Base-by-base conservation (phyloP, 2,329 filamentous ascomycete genomes). In the Beauveria asiatica region DNA sequence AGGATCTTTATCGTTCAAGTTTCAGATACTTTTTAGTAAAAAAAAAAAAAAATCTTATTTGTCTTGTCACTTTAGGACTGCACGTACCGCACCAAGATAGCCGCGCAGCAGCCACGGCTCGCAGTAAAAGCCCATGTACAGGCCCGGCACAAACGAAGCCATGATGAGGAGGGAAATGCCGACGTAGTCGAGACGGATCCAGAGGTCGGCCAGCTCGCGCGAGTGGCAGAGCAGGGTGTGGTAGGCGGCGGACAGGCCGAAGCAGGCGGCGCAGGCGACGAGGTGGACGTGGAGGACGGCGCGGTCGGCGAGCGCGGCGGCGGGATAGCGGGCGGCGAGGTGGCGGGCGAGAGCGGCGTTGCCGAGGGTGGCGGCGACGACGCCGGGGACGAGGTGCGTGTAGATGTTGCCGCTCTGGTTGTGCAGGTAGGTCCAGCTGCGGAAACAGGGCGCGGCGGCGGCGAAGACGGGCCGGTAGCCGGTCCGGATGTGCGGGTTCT, bases 391-490 rank as follows among this genome's bases (percentile, higher is more conserved):
- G 2, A 81, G 69, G 64, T 73, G 70, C n/a, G 69, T 66, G 63
- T 66, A 70, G 57, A 73, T 72, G 61, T 72, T 72, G 64, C 67
- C 63, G 11, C 68, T 67, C 61, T 73, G 68, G 62, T 72, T 73
- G 64, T 73, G 70, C n/a, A 71, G 64, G 65, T 76, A 75, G 5
- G 65, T 60, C 69, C 72, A 74, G 63, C 76, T 79, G 17, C 64
- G 58, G 57, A 79, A 65, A 62, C 72, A 80, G 8, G 61, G 64
- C 3, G 51, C 57, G 16, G 65, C 65, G 0, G 76, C 78, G 48
- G 70, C 64, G 9, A 72, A 74, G 13, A 73, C 70, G 9, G 74
- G 74, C 16, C 77, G 75, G 63, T 80, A 80, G 23, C 75, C 76
- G 7, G 69, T 66, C 27, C 68, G 67, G 57, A 79, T 75, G 63